Evolutionary conservation across 345 rosid species (phyloP).

Genomic region (Geranium brycei): DNA sequence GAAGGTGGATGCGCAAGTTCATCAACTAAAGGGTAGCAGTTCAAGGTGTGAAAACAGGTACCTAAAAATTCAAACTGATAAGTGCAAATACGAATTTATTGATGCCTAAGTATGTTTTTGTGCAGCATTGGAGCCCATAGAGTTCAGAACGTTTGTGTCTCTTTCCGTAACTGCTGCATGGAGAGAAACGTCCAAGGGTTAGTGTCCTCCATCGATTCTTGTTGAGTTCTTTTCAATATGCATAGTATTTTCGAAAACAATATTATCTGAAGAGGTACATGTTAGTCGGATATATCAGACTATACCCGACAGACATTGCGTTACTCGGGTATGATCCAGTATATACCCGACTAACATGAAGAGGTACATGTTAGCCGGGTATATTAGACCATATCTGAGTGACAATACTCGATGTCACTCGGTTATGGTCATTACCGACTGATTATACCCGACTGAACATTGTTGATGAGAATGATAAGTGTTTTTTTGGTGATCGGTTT

Average conservation of each 20-base stretch:
- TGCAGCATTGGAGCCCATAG: conserved; percentile 49
- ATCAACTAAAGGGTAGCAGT: conserved; percentile 55
- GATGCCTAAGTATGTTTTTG: conserved; percentile 2
- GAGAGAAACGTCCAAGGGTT: conserved; percentile 40
- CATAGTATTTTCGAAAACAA: too few species aligned
- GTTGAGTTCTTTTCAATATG: too few species aligned
- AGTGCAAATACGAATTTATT: background rate
- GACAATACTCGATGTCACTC: too few species aligned
- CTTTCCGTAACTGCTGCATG: conserved; percentile 33
- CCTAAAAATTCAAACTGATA: background rate
- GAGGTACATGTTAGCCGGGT: too few species aligned
- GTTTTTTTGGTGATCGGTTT: background rate
- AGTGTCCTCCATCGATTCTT: conserved; percentile 12
- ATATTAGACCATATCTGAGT: too few species aligned
- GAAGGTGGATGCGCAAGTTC: conserved; percentile 36
- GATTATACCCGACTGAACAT: background rate
- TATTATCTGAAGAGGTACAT: too few species aligned
- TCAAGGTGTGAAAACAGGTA: conserved; percentile 28
- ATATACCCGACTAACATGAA: too few species aligned
- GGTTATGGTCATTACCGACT: background rate
- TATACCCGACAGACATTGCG: background rate
- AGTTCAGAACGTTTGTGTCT: conserved; percentile 39
- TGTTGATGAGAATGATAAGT: conserved; percentile 3
- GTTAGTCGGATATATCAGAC: background rate
- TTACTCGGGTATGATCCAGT: background rate